phyloP scores from a whole-genome alignment of 495 filamentous ascomycete species.

The Tuber calosporum region DNA sequence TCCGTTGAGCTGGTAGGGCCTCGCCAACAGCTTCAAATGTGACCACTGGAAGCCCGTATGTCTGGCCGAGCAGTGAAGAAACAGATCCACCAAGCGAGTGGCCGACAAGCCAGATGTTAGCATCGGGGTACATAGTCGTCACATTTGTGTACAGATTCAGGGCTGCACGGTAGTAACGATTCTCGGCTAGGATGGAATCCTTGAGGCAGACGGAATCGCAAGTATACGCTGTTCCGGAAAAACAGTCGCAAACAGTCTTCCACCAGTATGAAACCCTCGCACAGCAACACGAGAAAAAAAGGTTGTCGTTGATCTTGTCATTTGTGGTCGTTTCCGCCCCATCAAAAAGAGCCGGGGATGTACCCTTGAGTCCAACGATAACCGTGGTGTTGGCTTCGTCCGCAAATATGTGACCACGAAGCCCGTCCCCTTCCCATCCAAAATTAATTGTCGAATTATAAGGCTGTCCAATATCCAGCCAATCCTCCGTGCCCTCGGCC shows the following conservation, averaged over 20 bases:
- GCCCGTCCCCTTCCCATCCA: conserved; percentile 83
- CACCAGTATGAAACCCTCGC: conserved; percentile 84
- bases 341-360: conserved; percentile 83
- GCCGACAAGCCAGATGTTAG: conserved; percentile 79
- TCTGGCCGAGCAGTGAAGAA: conserved; percentile 75
- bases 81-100: conserved; percentile 90
- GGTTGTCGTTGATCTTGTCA: conserved; percentile 94
- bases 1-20: conserved; percentile 72
- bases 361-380: conserved; percentile 87
- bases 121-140: conserved; percentile 74
- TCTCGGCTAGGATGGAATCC: conserved; percentile 66
- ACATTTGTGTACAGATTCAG: conserved; percentile 87
- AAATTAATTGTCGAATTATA: conserved; percentile 80
- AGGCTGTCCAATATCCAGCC: conserved; percentile 69
- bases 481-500: conserved; percentile 61
- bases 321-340: conserved; percentile 92
- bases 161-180: conserved; percentile 81
- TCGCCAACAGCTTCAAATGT: conserved; percentile 90
- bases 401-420: conserved; percentile 86
- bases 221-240: conserved; percentile 63
- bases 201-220: conserved; percentile 86
- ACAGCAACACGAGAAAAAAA: conserved; percentile 97
- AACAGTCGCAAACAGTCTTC: conserved; percentile 87
- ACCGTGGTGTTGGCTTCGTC: conserved; percentile 79
- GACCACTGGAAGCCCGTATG: conserved; percentile 76